These are phyloP conservation scores for Scedosporium dehoogii DNA, from an alignment of 2,329 filamentous ascomycete genomes.

Conservation along the genomic window DNA sequence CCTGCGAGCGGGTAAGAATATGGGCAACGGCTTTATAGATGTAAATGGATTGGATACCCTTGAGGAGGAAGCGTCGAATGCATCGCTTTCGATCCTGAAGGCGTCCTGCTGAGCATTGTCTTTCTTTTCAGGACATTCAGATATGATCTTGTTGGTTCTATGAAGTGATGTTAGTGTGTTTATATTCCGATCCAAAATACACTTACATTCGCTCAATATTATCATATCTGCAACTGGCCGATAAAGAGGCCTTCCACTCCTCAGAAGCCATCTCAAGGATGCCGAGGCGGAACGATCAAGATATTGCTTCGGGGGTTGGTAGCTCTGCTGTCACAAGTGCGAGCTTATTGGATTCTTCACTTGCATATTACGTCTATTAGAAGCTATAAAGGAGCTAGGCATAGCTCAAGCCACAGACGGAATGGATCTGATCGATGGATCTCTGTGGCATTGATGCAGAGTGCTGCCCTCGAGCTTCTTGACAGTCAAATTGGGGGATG, in stretches of 20 bases:
- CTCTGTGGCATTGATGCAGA: not conserved
- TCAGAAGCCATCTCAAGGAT: not conserved
- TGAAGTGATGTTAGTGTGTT: not conserved
- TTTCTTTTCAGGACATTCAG: not conserved
- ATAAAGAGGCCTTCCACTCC: conserved; percentile 41
- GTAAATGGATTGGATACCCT: conserved; percentile 32
- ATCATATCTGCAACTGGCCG: conserved; percentile 51
- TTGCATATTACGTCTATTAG: not conserved
- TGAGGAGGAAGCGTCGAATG: conserved; percentile 47
- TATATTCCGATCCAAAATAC: not conserved
- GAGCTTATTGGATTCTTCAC: no score
- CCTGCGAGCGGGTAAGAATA: conserved; percentile 28
- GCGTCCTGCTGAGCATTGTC: conserved; percentile 31
- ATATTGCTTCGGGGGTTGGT: not conserved
- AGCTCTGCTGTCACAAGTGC: not conserved
- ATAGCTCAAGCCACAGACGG: not conserved
- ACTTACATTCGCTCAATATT: conserved; percentile 54
- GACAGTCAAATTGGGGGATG: no score
- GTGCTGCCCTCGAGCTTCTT: not conserved
- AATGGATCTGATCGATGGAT: not conserved
- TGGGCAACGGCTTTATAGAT: conserved; percentile 7
- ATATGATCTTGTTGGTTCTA: not conserved
- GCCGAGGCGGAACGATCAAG: not conserved
- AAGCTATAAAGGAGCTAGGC: not conserved
- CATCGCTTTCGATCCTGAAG: conserved; percentile 54